phyloP scores from a whole-genome alignment of 1,139 yeast species.

The Lodderomyces metapsilosis region DNA sequence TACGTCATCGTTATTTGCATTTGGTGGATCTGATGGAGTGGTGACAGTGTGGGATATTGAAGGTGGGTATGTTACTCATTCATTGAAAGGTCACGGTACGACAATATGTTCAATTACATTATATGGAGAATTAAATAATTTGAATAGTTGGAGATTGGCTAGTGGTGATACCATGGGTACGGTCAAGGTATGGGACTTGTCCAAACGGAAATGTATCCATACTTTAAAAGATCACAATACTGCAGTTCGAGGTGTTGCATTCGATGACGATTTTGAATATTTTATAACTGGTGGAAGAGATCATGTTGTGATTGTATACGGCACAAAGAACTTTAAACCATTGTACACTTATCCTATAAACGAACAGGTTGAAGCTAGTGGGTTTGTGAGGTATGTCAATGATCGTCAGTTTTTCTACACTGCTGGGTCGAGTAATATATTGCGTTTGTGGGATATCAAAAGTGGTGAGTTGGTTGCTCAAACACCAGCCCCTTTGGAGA shows the following conservation, averaged over 20 bases:
- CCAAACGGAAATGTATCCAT: constrained; percentile 64
- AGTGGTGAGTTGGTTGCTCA: constrained; percentile 41
- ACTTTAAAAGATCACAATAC: constrained; percentile 74
- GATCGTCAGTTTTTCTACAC: constrained; percentile 51
- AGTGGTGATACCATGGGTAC: constrained; percentile 89
- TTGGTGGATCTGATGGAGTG: constrained; percentile 94
- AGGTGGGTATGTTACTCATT: constrained; percentile 86
- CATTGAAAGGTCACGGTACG: constrained; percentile 93
- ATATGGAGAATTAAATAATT: constrained; percentile 65
- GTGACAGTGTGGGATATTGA: constrained; percentile 91
- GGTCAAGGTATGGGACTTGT: constrained; percentile 88
- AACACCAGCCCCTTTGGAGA: constrained; percentile 50
- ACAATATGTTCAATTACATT: constrained; percentile 77
- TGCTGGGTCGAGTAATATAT: constrained; percentile 77
- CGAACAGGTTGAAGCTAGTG: constrained; percentile 81
- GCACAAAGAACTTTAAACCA: constrained; percentile 52
- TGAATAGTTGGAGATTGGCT: constrained; percentile 70
- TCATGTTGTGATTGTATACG: constrained; percentile 67
- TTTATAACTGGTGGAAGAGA: constrained; percentile 90
- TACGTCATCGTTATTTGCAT: constrained; percentile 83
- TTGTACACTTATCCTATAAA: constrained; percentile 67
- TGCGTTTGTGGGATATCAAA: constrained; percentile 59
- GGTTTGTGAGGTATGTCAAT: constrained; percentile 46
- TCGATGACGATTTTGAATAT: constrained; percentile 49
- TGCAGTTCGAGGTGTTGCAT: constrained; percentile 85